Base-by-base conservation (phyloP, 331 rosid species). In the Quercus lobata region DNA sequence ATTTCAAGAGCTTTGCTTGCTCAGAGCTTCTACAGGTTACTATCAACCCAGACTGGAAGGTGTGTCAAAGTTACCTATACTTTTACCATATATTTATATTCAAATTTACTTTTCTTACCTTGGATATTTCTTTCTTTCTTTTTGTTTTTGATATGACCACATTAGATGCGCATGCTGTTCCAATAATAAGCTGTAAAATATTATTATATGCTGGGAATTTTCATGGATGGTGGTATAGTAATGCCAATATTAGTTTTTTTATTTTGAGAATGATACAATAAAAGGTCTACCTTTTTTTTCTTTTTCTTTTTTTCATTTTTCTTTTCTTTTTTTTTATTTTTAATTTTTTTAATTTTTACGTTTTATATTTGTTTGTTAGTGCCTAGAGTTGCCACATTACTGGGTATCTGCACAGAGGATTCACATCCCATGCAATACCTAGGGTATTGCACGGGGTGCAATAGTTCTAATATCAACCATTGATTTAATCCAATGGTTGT, bases 21-120 rank as follows among this genome's bases (percentile, higher is more conserved):
- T 57, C 89, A 60, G 62, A 86, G 81, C 76, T 90, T 89, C 89
- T 73, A 58, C 79, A 86, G 90, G 78, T 77, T 79, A 17, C 82
- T 80, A 66, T 89, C 91, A 52, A 80, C 86, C 52, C 90, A 82
- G 83, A 27, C 85, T 16, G 74, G 4, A 58, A 85, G 90, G 93
- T 88, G 24, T 49, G 83, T 53, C 41, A 57, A 73, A 53, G 11
- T 76, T 75, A 61, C n/a, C 46, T 69, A 49, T 53, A 22, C 44
- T n/a, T 24, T 17, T 54, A 19, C 66, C n/a, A 16, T 29, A 5
- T 27, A 2, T 14, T 56, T 49, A 2, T 77, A 69, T 73, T 65
- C 41, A 49, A 24, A 30, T 79, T 71, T 17, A 22, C 27, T 53
- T 71, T 35, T 24, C 7, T 70, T 58, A n/a, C 11, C 18, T 69